Evolutionary conservation across 2,329 filamentous ascomycete species (phyloP).

Genomic region (Arthrinium phaeospermum): DNA sequence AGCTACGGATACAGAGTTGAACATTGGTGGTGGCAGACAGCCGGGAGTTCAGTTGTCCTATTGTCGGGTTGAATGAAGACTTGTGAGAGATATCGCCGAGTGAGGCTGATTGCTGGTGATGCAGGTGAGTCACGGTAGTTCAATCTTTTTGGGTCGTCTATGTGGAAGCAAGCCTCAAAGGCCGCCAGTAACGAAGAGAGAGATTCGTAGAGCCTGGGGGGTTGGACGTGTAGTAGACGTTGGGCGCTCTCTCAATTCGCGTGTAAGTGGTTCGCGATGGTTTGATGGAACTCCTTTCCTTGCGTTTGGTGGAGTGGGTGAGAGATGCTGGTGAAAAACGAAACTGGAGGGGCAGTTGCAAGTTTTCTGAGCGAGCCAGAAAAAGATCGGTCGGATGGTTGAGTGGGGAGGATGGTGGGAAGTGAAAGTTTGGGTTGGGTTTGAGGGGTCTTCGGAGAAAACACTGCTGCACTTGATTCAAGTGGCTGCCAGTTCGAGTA

Average conservation of each 20-base stretch:
- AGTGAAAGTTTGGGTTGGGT: conserved; percentile 1
- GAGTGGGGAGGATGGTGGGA: conserved; percentile 23
- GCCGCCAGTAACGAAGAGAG: neutral
- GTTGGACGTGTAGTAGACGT: neutral
- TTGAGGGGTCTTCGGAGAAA: neutral
- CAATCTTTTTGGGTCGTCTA: neutral
- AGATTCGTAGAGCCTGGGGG: neutral
- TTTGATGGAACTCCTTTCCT: conserved; percentile 6
- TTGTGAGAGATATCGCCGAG: neutral
- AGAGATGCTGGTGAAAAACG: conserved; percentile 12
- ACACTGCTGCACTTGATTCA: neutral
- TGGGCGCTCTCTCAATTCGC: neutral
- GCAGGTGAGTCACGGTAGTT: neutral
- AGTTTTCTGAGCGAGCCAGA: neutral
- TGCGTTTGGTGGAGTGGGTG: conserved; percentile 7
- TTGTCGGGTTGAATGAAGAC: neutral
- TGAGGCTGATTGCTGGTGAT: neutral
- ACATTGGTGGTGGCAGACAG: neutral
- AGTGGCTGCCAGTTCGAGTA: conserved; percentile 2
- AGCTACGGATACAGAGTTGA: neutral
- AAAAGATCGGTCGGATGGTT: conserved; percentile 24
- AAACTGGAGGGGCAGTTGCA: conserved; percentile 22
- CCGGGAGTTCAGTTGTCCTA: neutral
- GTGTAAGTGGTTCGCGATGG: conserved; percentile 16
- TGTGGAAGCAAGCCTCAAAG: neutral